Conservation (phyloP, 2,329 filamentous ascomycete species). For the Leptographium galeiforme region DNA sequence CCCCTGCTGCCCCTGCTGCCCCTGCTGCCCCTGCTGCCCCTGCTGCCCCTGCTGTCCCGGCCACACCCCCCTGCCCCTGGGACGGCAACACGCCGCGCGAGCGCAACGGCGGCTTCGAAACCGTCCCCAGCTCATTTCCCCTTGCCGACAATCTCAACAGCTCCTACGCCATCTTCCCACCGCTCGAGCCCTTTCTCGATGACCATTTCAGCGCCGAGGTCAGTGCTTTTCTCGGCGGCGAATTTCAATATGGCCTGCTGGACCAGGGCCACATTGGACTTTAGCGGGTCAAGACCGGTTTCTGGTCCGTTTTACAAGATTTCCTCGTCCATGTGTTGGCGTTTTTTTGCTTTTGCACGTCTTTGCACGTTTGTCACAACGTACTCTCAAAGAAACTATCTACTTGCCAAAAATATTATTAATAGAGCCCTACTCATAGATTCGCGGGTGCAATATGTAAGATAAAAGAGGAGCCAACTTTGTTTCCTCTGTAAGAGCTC, state of each 20-base stretch:
- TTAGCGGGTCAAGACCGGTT: too few species aligned
- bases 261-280: too few species aligned
- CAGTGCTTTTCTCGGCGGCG: conserved; percentile 10
- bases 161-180: not conserved
- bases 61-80: not conserved
- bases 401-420: too few species aligned
- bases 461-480: too few species aligned
- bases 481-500: too few species aligned
- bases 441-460: too few species aligned
- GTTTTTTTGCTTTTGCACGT: too few species aligned
- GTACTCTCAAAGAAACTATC: too few species aligned
- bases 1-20: not conserved
- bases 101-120: not conserved
- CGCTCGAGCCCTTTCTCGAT: conserved; percentile 9
- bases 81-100: not conserved
- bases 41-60: not conserved
- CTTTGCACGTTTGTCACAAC: too few species aligned
- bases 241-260: conserved; percentile 10
- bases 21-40: not conserved
- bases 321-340: too few species aligned
- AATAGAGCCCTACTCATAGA: too few species aligned
- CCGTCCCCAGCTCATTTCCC: not conserved
- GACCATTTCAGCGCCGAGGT: conserved; percentile 14
- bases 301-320: too few species aligned
- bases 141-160: conserved; percentile 1